phyloP scores from a whole-genome alignment of 495 filamentous ascomycete genomes.

The Aeminium ludgeri region DNA sequence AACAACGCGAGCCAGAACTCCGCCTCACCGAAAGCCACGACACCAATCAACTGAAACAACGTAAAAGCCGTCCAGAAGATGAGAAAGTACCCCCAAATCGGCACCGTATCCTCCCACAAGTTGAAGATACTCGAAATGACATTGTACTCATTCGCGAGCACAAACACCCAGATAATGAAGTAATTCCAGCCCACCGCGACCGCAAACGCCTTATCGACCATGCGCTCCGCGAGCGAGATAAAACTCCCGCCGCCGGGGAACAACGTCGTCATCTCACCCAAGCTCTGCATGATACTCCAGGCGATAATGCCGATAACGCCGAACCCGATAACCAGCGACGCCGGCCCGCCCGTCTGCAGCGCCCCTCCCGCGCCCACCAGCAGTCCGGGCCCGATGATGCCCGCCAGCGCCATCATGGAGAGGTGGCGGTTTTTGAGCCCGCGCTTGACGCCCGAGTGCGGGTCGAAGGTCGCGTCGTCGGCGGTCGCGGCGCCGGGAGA shows the following conservation, averaged over 20 bases:
- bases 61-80: conserved; percentile 44
- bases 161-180: conserved; percentile 30
- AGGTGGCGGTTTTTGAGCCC: conserved; percentile 18
- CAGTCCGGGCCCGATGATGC: conserved; percentile 21
- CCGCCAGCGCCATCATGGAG: conserved; percentile 17
- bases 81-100: conserved; percentile 43
- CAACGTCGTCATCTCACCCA: conserved; percentile 16
- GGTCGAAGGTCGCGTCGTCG: too few relatives aligned
- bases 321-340: conserved; percentile 13
- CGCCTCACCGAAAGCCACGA: conserved; percentile 32
- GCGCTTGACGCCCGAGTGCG: conserved; percentile 15
- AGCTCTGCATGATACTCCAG: conserved; percentile 14
- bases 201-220: conserved; percentile 13
- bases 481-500: background rate
- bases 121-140: conserved; percentile 29
- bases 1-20: conserved; percentile 32
- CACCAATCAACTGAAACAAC: conserved; percentile 26
- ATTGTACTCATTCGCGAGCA: conserved; percentile 29
- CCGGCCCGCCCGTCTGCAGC: conserved; percentile 14
- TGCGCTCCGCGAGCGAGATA: conserved; percentile 9
- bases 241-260: conserved; percentile 10
- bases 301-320: conserved; percentile 15
- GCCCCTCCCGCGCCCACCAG: conserved; percentile 18
- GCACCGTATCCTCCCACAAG: conserved; percentile 25
- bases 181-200: conserved; percentile 16